These are phyloP conservation scores for Chaetoceros muelleri DNA, from an alignment of 108 stramenopile genomes.

Conservation along the genomic window DNA sequence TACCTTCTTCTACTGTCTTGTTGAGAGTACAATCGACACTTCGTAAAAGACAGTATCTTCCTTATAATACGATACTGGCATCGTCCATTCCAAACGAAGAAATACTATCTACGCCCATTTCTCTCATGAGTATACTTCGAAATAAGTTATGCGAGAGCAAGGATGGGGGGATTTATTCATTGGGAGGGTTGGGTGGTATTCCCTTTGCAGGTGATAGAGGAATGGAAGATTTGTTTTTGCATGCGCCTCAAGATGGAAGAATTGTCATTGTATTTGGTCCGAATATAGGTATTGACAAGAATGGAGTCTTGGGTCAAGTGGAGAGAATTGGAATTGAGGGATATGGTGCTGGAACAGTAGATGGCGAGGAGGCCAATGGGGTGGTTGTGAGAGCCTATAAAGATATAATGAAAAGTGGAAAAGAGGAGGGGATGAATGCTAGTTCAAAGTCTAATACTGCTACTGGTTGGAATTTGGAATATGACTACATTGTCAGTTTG, in stretches of 20 bases:
- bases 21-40: constrained; percentile 18
- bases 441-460: too few species aligned
- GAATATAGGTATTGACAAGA: constrained; percentile 34
- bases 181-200: constrained; percentile 40
- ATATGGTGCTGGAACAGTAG: too few species aligned
- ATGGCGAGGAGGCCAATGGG: constrained; percentile 26
- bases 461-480: neutral
- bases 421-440: neutral
- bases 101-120: constrained; percentile 29
- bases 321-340: constrained; percentile 27
- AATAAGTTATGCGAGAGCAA: constrained; percentile 21
- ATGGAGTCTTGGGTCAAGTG: constrained; percentile 36
- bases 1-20: constrained; percentile 24
- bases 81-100: constrained; percentile 42
- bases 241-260: constrained; percentile 32
- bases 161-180: constrained; percentile 25
- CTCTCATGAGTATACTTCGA: constrained; percentile 22
- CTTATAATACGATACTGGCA: constrained; percentile 36
- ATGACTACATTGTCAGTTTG: neutral
- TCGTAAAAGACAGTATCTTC: constrained; percentile 24
- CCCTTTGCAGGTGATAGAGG: constrained; percentile 43
- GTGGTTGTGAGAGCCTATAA: constrained; percentile 43
- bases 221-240: constrained; percentile 33
- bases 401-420: constrained; percentile 27
- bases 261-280: constrained; percentile 46